A percentile compares a stretch with the other conserved stretches of the same genome.
phyloP scores from a whole-genome alignment of 768 basidiomycete genomes.

The Panaeolus cyanescens region DNA sequence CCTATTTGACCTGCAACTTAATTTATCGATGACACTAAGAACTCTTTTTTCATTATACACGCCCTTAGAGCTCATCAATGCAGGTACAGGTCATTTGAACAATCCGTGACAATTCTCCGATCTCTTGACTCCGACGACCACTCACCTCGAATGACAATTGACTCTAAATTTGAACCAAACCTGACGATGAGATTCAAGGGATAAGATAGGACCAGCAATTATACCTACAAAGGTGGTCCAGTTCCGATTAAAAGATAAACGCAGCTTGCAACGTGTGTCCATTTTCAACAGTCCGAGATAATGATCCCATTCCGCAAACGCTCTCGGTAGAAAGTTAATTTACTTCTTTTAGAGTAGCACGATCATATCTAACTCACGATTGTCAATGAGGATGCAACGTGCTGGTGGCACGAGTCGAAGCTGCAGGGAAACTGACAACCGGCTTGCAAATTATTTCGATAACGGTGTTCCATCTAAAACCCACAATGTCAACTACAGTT shows the following conservation, averaged over 20 bases:
- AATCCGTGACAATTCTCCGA: background rate
- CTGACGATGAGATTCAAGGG: background rate
- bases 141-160: background rate
- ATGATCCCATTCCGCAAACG: background rate
- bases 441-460: background rate
- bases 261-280: background rate
- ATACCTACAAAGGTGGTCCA: background rate
- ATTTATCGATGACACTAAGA: background rate
- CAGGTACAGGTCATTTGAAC: background rate
- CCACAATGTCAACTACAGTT: background rate
- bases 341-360: constrained; percentile 1
- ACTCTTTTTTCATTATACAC: background rate
- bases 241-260: background rate
- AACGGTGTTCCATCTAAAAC: background rate
- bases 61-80: background rate
- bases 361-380: constrained; percentile 3
- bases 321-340: constrained; percentile 1
- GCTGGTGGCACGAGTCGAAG: background rate
- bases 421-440: background rate
- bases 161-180: no score
- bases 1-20: background rate
- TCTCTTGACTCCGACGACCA: background rate
- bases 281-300: background rate
- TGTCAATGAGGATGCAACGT: background rate
- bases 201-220: background rate